Base-by-base conservation (phyloP, 2,329 filamentous ascomycete genomes). In the Cyclaneusma minus region DNA sequence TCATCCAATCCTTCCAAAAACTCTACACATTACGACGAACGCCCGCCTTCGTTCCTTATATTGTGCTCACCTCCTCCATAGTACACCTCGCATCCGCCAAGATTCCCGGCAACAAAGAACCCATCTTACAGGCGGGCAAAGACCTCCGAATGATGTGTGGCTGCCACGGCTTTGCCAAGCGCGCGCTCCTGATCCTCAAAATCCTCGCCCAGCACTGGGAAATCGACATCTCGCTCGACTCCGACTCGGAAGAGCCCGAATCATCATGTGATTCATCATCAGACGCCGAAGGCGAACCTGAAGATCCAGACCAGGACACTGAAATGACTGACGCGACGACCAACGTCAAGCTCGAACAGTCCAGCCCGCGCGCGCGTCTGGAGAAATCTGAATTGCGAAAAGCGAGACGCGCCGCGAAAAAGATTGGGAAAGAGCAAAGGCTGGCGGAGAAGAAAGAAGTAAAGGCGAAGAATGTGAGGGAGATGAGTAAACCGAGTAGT, bases 131-230 rank as follows among this genome's bases (percentile, higher is more conserved):
- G 13, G 13, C 22, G 7, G 9, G 8, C 7, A 10, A 13, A 3
- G 64, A 71, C 33, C 49, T 74, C 10, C 60, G 60, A 2, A 64
- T 71, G 37, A 74, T 74, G 69, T 60, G 62, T 1, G 60, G 61
- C 0, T 42, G 41, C 22, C 45, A 48, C 24, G 34, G 32, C 5
- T 45, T 47, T 18, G 40, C 45, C 2, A 25, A 7, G 5, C 40
- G 36, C 4, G 41, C 41, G 9, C 30, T 43, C 22, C 22, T 24
- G 8, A 30, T 30, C 17, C 6, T 30, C 15, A 15, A 20, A 14
- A 27, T 13, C 11, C 15, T 30, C 5, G 24, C 22, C 8, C 11
- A 21, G n/a, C 11, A 27, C 5, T 27, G 28, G 28, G 18, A 25
- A 4, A 23, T 27, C 11, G n/a, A 26, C 10, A 17, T 29, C 10